Evolutionary conservation across 148 eudicot genomes (phyloP), one percentile per base, ranked within the genome.

Genomic region (Rhododendron griersonianum): DNA sequence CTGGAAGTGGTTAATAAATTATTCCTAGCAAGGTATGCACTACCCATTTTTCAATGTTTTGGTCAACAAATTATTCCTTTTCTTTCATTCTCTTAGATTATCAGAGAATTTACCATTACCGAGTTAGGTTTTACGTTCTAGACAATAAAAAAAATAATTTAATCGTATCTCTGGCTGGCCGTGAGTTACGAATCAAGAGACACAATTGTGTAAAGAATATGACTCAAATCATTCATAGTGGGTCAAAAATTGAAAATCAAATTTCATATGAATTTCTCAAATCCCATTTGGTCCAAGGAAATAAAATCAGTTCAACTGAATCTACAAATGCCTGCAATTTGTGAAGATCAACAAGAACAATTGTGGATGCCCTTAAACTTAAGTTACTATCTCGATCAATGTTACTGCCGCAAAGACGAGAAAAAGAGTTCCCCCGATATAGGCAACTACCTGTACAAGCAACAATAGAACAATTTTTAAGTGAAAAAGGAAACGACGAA

Each of bases 361-460:
- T n/a, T 18, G 15, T 0, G 37, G 5, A 16, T 11, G 11, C 14
- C 76, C 76, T n/a, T 87, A 90, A 90, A 83, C 89, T 47, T 90
- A 90, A 87, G 41, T 90, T 79, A 91, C 91, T 63, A 97, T 97
- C 92, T 97, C 98, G 67, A 93, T 39, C 88, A 95, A 82, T 8
- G 99, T 97, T 65, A 94, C 92, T 81, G 90, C 93, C 2, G 99
- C 99, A 89, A 97, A 95, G 78, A 93, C 94, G 2, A 95, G 96
- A 87, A 97, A 97, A 85, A 97, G 96, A 88, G 92, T 85, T 63
- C 98, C 99, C 81, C 99, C 99, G 59, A 91, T 87, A 79, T 97
- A 97, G 69, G 99, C 92, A 86, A 95, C 94, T 37, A 91, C 94
- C 99, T 97, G 94, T 81, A 84, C 47, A 73, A 87, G 30, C 59